These are phyloP conservation scores for Tulasnella sp. DNA, from an alignment of 768 basidiomycete genomes.

Conservation along the genomic window DNA sequence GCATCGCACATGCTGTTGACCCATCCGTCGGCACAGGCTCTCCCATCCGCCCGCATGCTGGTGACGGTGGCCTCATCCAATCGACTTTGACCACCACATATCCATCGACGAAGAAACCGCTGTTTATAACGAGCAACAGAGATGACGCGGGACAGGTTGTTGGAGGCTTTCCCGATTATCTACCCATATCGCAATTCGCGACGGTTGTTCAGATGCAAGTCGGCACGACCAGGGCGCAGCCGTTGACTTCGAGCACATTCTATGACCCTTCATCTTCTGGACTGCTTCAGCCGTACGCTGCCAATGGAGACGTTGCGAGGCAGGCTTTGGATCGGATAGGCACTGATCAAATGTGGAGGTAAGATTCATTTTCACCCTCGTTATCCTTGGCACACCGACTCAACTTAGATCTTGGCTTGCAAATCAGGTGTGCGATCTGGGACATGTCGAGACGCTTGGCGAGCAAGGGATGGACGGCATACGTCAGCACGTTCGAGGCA, in stretches of 20 bases:
- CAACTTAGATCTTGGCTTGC: not conserved
- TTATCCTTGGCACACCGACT: not conserved
- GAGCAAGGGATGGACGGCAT: slow-evolving; percentile 52
- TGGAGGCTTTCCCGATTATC: slow-evolving; percentile 20
- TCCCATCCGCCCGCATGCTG: slow-evolving; percentile 54
- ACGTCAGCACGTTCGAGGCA: slow-evolving; percentile 50
- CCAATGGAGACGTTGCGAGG: slow-evolving; percentile 39
- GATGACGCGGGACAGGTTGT: slow-evolving; percentile 66
- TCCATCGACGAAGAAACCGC: slow-evolving; percentile 48
- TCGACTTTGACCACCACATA: slow-evolving; percentile 55
- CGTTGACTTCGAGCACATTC: slow-evolving; percentile 36
- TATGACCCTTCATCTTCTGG: slow-evolving; percentile 34
- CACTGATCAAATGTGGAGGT: slow-evolving; percentile 57
- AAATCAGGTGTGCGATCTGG: slow-evolving; percentile 48
- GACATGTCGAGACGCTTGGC: slow-evolving; percentile 61
- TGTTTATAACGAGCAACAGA: slow-evolving; percentile 59
- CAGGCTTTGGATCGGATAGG: slow-evolving; percentile 46
- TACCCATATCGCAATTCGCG: slow-evolving; percentile 34
- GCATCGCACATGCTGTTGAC: slow-evolving; percentile 34
- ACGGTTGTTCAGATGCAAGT: slow-evolving; percentile 36
- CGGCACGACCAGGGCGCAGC: slow-evolving; percentile 36
- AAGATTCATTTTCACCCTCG: not conserved
- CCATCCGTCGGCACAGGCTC: slow-evolving; percentile 39
- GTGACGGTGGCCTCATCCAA: slow-evolving; percentile 59
- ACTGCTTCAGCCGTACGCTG: slow-evolving; percentile 17